A percentile compares a stretch with the other conserved stretches of the same genome.
phyloP scores from a whole-genome alignment of 2,329 filamentous ascomycete genomes.

The Fragosphaeria purpurea region DNA sequence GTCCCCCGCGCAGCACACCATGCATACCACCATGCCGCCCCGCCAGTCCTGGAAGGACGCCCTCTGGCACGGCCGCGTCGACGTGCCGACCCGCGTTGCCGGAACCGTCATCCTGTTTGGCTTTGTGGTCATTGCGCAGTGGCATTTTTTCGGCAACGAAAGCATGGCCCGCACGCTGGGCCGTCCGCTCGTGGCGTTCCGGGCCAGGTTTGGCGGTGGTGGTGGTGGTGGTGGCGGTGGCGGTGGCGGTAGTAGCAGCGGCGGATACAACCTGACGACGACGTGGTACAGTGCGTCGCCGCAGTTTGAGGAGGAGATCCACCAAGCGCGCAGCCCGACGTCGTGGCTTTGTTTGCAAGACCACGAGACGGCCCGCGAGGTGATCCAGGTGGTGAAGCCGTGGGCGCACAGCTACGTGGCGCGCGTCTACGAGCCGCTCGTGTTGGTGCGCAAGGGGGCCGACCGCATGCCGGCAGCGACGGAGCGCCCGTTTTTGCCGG shows the following conservation, averaged over 20 bases:
- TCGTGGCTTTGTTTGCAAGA: slow-evolving; percentile 72
- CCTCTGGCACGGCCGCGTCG: slow-evolving; percentile 52
- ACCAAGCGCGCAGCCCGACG: slow-evolving; percentile 65
- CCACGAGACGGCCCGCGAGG: slow-evolving; percentile 65
- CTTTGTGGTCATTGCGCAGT: slow-evolving; percentile 64
- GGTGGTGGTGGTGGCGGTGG: too few species aligned
- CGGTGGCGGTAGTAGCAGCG: not conserved
- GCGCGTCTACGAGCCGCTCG: slow-evolving; percentile 62
- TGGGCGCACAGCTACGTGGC: slow-evolving; percentile 61
- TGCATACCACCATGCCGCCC: not conserved
- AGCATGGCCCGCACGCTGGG: slow-evolving; percentile 28
- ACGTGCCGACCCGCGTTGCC: slow-evolving; percentile 63
- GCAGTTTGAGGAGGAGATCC: slow-evolving; percentile 49
- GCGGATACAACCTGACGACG: slow-evolving; percentile 15
- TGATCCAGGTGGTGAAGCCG: slow-evolving; percentile 68
- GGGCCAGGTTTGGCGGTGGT: not conserved
- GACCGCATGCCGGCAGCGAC: slow-evolving; percentile 49
- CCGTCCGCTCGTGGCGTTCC: slow-evolving; percentile 20
- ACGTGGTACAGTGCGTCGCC: slow-evolving; percentile 22
- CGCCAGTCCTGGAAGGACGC: slow-evolving; percentile 50
- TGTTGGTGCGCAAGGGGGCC: slow-evolving; percentile 61
- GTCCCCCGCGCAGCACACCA: slow-evolving; percentile 14
- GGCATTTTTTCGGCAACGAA: slow-evolving; percentile 62
- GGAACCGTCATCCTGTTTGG: slow-evolving; percentile 64
- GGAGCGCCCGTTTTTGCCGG: slow-evolving; percentile 41